Base-by-base conservation (phyloP, 2,329 filamentous ascomycete species). In the Cladophialophora yegresii region DNA sequence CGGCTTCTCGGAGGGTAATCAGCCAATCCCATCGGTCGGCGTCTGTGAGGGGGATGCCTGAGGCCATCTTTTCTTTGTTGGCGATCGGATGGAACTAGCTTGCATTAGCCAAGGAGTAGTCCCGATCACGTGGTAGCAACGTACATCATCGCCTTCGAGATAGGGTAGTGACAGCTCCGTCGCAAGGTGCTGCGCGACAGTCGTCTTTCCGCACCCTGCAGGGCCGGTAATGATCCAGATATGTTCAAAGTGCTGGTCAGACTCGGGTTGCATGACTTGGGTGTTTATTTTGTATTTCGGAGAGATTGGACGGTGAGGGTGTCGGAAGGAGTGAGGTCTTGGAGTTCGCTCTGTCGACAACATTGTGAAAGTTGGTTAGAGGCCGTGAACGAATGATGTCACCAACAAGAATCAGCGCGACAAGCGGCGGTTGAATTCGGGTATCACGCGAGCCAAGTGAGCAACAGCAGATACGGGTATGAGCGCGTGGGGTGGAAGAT, bases 11-110 rank as follows among this genome's bases (percentile, higher is more conserved):
- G 13, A 95, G 83, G 12, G 83, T 82, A 54, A 89, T 91, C 68
- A 99, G 87, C 95, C 95, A 99, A 80, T 97, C 93, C 95, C 95
- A 98, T 69, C 95, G 89, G 79, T 99, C 95, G 65, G 88, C 89
- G 75, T 99, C 95, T 62, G 90, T 96, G 40, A 99, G 83, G 2
- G 95, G 92, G 62, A 87, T 88, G 70, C 91, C 91, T 71, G 83
- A 84, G 73, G 85, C 83, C 95, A 99, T 99, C 79, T 98, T 99
- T 61, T 93, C 88, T 71, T 93, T 88, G 79, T 93, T 97, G 73
- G 89, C 83, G 33, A 84, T 79, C 0, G 79, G 72, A 70, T 82
- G 80, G 69, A 78, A 81, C 80, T 82, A 67, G 49, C 36, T 43
- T 43, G 36, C 36, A 43, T 43, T 43, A 22, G 54, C 33, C 54